phyloP scores from a whole-genome alignment of 371 early-diverging fungal genomes.

The Mortierella sp. region DNA sequence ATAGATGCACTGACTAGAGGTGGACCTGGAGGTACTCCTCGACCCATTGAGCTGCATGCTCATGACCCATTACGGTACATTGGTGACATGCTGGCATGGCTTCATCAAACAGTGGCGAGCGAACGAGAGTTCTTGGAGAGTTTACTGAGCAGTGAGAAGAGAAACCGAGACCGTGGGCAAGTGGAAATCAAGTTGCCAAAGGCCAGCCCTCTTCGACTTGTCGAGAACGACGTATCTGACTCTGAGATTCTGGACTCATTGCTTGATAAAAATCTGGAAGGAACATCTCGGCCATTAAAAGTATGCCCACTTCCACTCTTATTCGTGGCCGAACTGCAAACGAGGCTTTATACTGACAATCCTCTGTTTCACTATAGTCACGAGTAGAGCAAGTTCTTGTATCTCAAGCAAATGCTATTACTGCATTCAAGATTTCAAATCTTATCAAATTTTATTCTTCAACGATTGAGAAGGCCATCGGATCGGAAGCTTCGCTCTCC shows the following conservation, averaged over 20 bases:
- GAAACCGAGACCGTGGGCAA: conserved; percentile 35
- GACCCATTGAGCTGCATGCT: conserved; percentile 94
- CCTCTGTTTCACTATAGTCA: conserved; percentile 55
- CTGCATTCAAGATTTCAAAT: conserved; percentile 78
- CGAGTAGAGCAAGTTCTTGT: conserved; percentile 85
- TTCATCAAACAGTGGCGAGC: conserved; percentile 91
- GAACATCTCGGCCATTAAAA: conserved; percentile 81
- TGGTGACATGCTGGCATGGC: conserved; percentile 97
- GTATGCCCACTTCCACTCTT: conserved; percentile 49
- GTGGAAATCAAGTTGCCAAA: conserved; percentile 33
- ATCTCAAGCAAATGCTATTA: conserved; percentile 77
- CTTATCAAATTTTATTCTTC: conserved; percentile 83
- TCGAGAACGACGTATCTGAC: conserved; percentile 48
- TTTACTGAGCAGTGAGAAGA: conserved; percentile 63
- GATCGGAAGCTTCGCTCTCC: conserved; percentile 67
- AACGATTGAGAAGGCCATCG: conserved; percentile 74
- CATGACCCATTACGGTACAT: conserved; percentile 91
- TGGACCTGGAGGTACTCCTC: conserved; percentile 86
- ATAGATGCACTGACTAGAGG: conserved; percentile 86
- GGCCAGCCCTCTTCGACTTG: conserved; percentile 47
- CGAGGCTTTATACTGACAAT: neutral
- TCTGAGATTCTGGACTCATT: conserved; percentile 58
- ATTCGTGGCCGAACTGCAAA: neutral
- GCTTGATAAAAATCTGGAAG: conserved; percentile 81
- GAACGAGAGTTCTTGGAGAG: conserved; percentile 91